Evolutionary conservation across 768 basidiomycete genomes (phyloP).

Genomic region (Mycena metata): DNA sequence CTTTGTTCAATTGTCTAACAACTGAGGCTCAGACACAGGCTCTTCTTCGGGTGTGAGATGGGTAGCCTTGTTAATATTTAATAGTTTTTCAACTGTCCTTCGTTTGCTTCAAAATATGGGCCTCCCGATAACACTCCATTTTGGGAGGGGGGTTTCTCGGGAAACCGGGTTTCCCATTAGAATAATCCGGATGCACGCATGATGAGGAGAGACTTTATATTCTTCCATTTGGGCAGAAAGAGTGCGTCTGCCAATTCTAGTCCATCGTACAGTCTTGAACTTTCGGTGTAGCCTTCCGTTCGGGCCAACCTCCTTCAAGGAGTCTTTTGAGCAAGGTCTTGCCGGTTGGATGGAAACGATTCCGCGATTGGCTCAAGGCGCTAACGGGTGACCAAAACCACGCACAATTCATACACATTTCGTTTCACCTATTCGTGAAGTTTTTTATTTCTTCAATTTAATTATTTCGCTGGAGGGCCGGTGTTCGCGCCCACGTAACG

Average conservation of each 20-base stretch:
- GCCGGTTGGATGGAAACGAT: conserved; percentile 20
- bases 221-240: conserved; percentile 13
- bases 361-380: neutral
- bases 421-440: neutral
- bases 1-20: too few relatives aligned
- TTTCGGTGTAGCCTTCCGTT: neutral
- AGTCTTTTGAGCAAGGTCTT: conserved; percentile 7
- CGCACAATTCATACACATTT: conserved; percentile 18
- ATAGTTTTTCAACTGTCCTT: too few relatives aligned
- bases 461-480: conserved; percentile 17
- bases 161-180: too few relatives aligned
- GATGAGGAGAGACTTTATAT: conserved; percentile 18
- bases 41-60: too few relatives aligned
- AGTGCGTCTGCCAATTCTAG: neutral
- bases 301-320: conserved; percentile 2
- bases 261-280: too few relatives aligned
- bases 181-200: too few relatives aligned
- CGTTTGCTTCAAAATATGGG: too few relatives aligned
- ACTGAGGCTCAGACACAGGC: too few relatives aligned
- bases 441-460: conserved; percentile 7
- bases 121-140: too few relatives aligned
- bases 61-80: too few relatives aligned
- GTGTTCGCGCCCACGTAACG: conserved; percentile 21
- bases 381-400: conserved; percentile 25
- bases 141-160: too few relatives aligned